Percentiles rank a stretch among this genome's conserved stretches.
These are phyloP conservation scores for Trametes maxima DNA, from an alignment of 768 basidiomycete species.

Conservation along the genomic window DNA sequence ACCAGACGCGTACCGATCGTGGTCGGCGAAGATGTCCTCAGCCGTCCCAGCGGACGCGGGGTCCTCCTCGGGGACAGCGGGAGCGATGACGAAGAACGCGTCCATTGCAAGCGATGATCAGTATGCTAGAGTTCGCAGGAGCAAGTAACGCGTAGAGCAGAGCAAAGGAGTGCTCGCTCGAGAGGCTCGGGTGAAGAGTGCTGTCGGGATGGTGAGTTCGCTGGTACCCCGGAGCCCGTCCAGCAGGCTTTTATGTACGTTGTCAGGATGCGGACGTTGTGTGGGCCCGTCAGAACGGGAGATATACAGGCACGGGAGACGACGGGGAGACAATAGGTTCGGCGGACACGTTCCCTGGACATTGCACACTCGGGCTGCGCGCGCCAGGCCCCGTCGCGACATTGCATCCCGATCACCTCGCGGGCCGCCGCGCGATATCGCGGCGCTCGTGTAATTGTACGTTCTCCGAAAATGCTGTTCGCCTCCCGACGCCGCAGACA, in stretches of 20 bases:
- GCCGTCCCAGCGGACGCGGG: conserved; percentile 9
- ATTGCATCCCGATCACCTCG: conserved; percentile 9
- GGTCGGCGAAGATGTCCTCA: conserved; percentile 21
- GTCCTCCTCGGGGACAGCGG: conserved; percentile 22
- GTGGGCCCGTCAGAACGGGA: conserved; percentile 7
- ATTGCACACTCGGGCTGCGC: conserved; percentile 10
- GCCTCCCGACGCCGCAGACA: conserved; percentile 11
- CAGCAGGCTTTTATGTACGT: conserved; percentile 14
- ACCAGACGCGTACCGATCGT: conserved; percentile 11
- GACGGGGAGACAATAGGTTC: conserved; percentile 15
- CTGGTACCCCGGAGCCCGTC: conserved; percentile 1
- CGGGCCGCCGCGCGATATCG: not conserved
- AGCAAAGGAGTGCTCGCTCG: conserved; percentile 8
- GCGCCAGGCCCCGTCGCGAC: conserved; percentile 8
- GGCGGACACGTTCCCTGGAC: conserved; percentile 14
- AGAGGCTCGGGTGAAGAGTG: not conserved
- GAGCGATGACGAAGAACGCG: conserved; percentile 27
- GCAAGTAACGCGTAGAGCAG: not conserved
- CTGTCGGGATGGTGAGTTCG: conserved; percentile 14
- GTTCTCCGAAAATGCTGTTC: not conserved
- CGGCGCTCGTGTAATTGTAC: conserved; percentile 2
- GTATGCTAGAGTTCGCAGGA: not conserved
- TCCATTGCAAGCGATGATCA: conserved; percentile 21
- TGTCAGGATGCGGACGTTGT: not conserved
- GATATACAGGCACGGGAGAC: conserved; percentile 13